These are phyloP conservation scores for Entomortierella chlamydospora DNA, from an alignment of 192 early-diverging fungal genomes.

Conservation along the genomic window DNA sequence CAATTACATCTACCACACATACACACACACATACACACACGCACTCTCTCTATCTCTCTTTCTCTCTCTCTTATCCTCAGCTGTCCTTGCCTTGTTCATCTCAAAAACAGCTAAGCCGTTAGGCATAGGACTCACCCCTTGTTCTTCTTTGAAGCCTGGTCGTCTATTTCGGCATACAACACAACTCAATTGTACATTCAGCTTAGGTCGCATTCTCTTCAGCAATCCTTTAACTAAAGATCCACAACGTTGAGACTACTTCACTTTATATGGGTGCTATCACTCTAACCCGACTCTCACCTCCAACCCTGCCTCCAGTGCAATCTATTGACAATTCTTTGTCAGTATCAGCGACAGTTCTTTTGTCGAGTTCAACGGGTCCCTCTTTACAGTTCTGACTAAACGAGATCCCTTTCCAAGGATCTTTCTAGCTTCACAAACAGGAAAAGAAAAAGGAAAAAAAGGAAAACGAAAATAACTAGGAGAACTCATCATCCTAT, in stretches of 20 bases:
- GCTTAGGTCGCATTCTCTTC: not conserved
- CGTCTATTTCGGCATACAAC: too few species aligned
- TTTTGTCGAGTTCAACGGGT: not conserved
- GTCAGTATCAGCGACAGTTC: conserved; percentile 11
- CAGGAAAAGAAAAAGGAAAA: conserved; percentile 1
- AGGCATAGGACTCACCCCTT: not conserved
- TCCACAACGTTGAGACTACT: not conserved
- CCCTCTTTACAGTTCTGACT: conserved; percentile 6
- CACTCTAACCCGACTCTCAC: not conserved
- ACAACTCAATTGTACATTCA: too few species aligned
- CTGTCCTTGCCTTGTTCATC: not conserved
- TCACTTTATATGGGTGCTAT: conserved; percentile 29
- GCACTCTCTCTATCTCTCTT: conserved; percentile 3
- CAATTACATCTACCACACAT: not conserved
- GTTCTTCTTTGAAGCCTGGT: not conserved
- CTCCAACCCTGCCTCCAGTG: conserved; percentile 11
- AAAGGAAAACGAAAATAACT: not conserved
- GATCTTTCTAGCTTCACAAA: not conserved
- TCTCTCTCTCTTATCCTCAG: not conserved
- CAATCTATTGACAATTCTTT: conserved; percentile 1
- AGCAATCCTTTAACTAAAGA: not conserved
- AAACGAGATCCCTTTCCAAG: not conserved
- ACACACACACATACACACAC: not conserved
- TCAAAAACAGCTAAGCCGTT: not conserved
- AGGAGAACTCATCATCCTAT: too few species aligned